phyloP scores from a whole-genome alignment of 2,329 filamentous ascomycete species.

The Ophiocordyceps australis region DNA sequence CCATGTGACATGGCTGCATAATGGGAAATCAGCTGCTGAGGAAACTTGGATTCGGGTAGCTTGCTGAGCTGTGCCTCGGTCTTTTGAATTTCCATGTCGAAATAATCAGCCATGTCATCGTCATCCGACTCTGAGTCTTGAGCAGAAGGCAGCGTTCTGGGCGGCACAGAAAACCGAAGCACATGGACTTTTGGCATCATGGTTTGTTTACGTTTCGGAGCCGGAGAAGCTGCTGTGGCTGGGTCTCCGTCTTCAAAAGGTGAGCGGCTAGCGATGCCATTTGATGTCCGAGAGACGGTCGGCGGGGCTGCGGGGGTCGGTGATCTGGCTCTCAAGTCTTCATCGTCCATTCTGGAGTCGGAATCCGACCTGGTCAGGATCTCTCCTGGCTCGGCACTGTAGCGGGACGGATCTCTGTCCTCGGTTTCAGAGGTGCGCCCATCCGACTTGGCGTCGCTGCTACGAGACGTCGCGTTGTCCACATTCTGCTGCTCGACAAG shows the following conservation, averaged over 20 bases:
- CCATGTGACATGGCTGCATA: conserved; percentile 29
- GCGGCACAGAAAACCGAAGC: conserved; percentile 20
- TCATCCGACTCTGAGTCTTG: conserved; percentile 31
- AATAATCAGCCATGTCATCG: conserved; percentile 39
- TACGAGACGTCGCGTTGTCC: conserved; percentile 27
- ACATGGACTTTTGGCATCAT: no score
- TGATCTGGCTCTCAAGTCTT: conserved; percentile 11
- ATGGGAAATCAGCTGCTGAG: conserved; percentile 21
- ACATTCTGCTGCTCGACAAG: conserved; percentile 16
- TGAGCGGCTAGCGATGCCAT: no score
- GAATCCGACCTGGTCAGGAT: conserved; percentile 21
- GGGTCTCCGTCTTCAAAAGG: conserved; percentile 1
- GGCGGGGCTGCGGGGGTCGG: no score
- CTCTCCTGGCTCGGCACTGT: conserved; percentile 28
- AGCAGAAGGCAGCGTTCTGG: conserved; percentile 13
- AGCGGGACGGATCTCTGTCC: conserved; percentile 17
- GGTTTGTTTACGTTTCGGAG: conserved; percentile 8
- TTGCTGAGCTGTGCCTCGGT: conserved; percentile 28
- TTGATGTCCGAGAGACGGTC: no score
- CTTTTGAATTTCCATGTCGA: conserved; percentile 32
- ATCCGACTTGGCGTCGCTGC: conserved; percentile 33
- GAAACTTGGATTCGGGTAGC: conserved; percentile 21
- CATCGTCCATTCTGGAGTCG: conserved; percentile 17
- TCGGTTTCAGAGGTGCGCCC: conserved; percentile 13
- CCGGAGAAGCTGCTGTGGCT: not conserved